Conservation (phyloP, 2,329 filamentous ascomycete genomes). For the Graphilbum sp. region DNA sequence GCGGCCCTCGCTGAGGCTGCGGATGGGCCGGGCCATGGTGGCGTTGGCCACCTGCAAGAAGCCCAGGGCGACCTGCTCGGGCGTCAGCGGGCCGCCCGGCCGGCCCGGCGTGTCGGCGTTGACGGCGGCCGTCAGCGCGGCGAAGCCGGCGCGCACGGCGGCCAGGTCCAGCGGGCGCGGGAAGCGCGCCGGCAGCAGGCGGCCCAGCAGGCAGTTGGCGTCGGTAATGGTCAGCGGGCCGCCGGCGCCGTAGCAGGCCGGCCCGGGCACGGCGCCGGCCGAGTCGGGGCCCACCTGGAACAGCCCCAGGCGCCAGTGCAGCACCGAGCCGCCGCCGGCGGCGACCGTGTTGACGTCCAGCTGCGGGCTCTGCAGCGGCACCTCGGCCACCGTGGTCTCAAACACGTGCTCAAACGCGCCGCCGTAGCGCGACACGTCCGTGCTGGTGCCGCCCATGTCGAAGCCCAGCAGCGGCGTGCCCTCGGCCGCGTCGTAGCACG, state of each 20-base stretch:
- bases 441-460: constrained; percentile 76
- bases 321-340: constrained; percentile 56
- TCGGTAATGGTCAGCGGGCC: constrained; percentile 52
- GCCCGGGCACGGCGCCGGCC: constrained; percentile 65
- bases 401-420: constrained; percentile 54
- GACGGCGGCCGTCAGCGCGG: constrained; percentile 51
- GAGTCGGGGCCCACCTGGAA: constrained; percentile 55
- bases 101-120: constrained; percentile 29
- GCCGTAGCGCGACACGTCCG: constrained; percentile 76
- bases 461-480: constrained; percentile 57
- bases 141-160: no score
- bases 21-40: constrained; percentile 54
- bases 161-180: constrained; percentile 46
- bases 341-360: constrained; percentile 90
- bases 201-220: constrained; percentile 47
- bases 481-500: constrained; percentile 50
- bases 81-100: constrained; percentile 11
- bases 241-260: constrained; percentile 49
- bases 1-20: constrained; percentile 53
- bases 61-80: constrained; percentile 43
- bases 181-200: constrained; percentile 39
- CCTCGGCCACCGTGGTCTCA: constrained; percentile 54
- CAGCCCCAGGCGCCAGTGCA: constrained; percentile 52
- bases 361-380: constrained; percentile 81
- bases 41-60: constrained; percentile 57